Base-by-base conservation (phyloP, 441 rosid genomes). In the Rhodomyrtus psidioides region DNA sequence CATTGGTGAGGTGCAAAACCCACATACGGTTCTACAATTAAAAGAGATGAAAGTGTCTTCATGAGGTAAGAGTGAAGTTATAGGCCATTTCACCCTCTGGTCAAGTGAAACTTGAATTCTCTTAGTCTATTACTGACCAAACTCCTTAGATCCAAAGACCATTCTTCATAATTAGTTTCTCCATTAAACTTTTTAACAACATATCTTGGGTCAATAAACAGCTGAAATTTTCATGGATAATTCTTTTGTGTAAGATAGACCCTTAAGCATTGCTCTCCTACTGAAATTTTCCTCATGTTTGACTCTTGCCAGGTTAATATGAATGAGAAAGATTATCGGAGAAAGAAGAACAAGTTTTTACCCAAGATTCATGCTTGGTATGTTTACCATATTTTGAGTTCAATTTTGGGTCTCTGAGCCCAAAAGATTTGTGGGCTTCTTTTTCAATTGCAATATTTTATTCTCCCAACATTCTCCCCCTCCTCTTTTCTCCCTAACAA, bases 301-400 rank as follows among this genome's bases (percentile, higher is more conserved):
- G 58, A 19, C 58, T 56, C 24, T 30, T 30, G 88, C 34, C 96
- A 97, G 99, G 98, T 98, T 87, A 98, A 95, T 93, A 93, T 96
- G 99, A 95, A 96, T 75, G 98, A 98, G 90, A 95, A 85, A 90
- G 99, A 98, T 91, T 98, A 96, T 88, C 98, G 95, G 89, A 96
- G 99, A 89, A 97, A 97, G 90, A 96, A 96, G 94, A 97, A 97
- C 91, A 97, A 96, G 90, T 96, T 94, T 89, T 93, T 96, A 92
- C 98, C 99, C 23, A 98, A 98, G 95, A 98, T 96, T 92, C 98
- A 98, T 89, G 97, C 99, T 85, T 98, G 99, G 99, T 98, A 91
- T 85, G 88, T 82, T 74, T 28, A 53, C 30, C 21, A 59, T 19
- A 57, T 44, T 62, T 84, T 44, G 14, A 30, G 62, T 84, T 9